Base-by-base conservation (phyloP, 768 basidiomycete species). In the Termitomyces sp. region DNA sequence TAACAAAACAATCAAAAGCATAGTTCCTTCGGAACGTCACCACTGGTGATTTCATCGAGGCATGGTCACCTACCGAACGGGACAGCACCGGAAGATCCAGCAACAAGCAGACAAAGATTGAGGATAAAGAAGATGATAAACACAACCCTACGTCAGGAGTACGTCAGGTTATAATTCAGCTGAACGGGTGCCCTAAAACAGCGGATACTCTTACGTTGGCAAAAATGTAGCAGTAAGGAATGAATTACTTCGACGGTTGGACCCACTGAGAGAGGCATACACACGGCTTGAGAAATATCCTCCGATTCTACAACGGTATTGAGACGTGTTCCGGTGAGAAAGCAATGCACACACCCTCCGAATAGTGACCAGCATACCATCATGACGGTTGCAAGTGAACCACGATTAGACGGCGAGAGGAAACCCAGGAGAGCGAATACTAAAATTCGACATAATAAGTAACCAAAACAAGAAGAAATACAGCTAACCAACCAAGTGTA, bases 341-440 rank as follows among this genome's bases (percentile, higher is more conserved):
- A 17, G n/a, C 1, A 52, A 26, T 43, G 35, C 49, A 63, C 80
- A 62, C 63, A 85, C 91, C 87, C 77, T 70, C 94, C 93, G 65
- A 98, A 98, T 62, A 97, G 75, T 3, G 94, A 90, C 92, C 94
- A 98, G 68, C 85, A 92, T 14, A 98, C 82, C 78, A 97, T 84
- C 85, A 97, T 90, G 45, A 94, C 89, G 3, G 94, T 97, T 1
- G 92, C 92, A 10, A 98, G 82, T 3, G 93, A 89, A 26, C 96
- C 96, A 21, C 96, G 87, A 66, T 97, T 98, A 15, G 94, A 94
- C 8, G 96, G 96, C 0, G 92, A 95, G 28, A 98, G 79, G 76
- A 98, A 96, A 5, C 95, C 95, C 54, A 97, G 69, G 21, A 96
- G 73, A 7, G 93, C 96, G 68, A 96, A 98, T 10, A 95, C 89